These are phyloP conservation scores for Fusarium torulosum DNA, from an alignment of 2,329 filamentous ascomycete species.

Conservation along the genomic window DNA sequence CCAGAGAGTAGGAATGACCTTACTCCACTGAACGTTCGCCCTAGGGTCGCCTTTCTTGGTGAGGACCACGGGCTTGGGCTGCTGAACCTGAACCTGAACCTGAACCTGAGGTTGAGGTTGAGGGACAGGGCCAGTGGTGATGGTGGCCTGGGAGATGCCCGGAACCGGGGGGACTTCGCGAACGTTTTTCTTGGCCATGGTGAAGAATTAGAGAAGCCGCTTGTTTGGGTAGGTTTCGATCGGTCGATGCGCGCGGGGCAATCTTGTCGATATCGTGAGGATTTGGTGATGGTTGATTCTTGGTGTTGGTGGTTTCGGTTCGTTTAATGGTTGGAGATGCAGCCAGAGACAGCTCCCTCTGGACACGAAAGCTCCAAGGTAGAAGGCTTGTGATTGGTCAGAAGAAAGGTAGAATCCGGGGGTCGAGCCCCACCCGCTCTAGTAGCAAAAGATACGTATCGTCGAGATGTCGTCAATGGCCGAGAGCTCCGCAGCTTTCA, in stretches of 20 bases:
- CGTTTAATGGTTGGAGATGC: conserved; percentile 25
- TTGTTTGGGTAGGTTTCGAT: not conserved
- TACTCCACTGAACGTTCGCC: conserved; percentile 58
- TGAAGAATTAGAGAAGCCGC: conserved; percentile 3
- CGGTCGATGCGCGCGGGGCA: not conserved
- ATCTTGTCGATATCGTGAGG: conserved; percentile 2
- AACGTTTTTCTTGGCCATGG: conserved; percentile 65
- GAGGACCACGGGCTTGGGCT: conserved; percentile 36
- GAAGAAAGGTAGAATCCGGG: conserved; percentile 21
- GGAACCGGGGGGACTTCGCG: conserved; percentile 54
- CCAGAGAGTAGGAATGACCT: conserved; percentile 78
- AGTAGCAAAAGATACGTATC: conserved; percentile 12
- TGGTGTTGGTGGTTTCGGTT: conserved; percentile 21
- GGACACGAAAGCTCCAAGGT: conserved; percentile 57
- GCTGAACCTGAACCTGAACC: conserved; percentile 24
- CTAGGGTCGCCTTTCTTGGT: conserved; percentile 41
- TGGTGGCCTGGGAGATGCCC: conserved; percentile 48
- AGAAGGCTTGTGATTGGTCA: conserved; percentile 51
- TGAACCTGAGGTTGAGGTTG: conserved; percentile 10
- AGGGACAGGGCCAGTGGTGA: conserved; percentile 47
- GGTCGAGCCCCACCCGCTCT: conserved; percentile 12
- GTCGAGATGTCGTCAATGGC: conserved; percentile 38
- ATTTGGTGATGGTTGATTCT: conserved; percentile 22
- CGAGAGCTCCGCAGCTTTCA: conserved; percentile 19
- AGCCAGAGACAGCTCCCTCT: conserved; percentile 42